Conservation (phyloP, 352 stramenopile genomes). For the Pythium insidiosum region DNA sequence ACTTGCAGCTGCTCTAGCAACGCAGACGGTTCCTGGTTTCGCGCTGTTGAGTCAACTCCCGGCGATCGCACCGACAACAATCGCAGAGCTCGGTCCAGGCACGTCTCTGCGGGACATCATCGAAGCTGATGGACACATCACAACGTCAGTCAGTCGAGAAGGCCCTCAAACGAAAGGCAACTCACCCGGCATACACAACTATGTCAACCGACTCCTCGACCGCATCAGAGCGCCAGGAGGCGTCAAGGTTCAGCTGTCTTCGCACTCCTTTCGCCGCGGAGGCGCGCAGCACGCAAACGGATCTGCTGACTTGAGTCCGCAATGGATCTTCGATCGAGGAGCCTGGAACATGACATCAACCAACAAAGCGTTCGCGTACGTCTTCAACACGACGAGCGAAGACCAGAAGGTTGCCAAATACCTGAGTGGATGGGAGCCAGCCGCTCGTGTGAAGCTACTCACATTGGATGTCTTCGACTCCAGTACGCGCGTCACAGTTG, state of each 20-base stretch:
- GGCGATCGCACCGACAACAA: no score
- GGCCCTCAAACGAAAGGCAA: no score
- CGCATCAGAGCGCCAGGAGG: neutral
- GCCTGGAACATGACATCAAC: conserved; percentile 9
- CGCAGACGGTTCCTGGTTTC: no score
- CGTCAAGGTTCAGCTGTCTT: conserved; percentile 2
- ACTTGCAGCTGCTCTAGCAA: conserved; percentile 9
- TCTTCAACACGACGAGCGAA: conserved; percentile 12
- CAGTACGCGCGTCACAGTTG: no score
- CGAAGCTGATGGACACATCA: no score
- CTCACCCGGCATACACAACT: conserved; percentile 3
- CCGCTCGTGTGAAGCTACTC: no score
- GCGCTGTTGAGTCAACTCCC: no score
- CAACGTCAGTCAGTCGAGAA: no score
- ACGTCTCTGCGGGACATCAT: no score
- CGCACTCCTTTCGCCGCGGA: conserved; percentile 8
- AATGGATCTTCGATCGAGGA: conserved; percentile 15
- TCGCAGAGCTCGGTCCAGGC: no score
- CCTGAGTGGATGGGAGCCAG: conserved; percentile 3
- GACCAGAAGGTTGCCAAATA: conserved; percentile 3
- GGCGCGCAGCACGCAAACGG: conserved; percentile 9
- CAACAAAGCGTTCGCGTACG: conserved; percentile 10
- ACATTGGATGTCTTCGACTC: no score
- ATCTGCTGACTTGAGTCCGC: conserved; percentile 1
- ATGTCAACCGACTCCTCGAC: conserved; percentile 7